Base-by-base conservation (phyloP, 1,284 basidiomycete species). In the Naganishia liquefaciens region DNA sequence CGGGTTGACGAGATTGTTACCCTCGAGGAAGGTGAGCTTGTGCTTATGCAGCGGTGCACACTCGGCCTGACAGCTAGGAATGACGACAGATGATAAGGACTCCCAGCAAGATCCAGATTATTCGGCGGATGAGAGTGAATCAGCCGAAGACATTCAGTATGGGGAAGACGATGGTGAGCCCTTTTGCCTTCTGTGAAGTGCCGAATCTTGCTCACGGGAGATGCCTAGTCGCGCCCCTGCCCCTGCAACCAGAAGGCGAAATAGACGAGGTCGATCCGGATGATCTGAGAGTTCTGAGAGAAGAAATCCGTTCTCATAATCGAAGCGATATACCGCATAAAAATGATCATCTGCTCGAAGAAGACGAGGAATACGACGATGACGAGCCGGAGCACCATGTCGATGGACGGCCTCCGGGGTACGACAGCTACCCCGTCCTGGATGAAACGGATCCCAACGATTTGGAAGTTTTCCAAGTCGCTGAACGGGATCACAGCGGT, bases 401-500 rank as follows among this genome's bases (percentile, higher is more conserved):
- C 19, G 64, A 66, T 44, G 64, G 64, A 17, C 33, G 44, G 3
- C 64, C 64, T 15, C 15, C 50, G 6, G 64, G 64, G 11, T 60
- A 66, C 30, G 64, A 66, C 25, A 39, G 13, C 21, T 60, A 66
- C 37, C 52, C 47, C n/a, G 53, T 62, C 10, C 58, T 62, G 17
- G 64, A 66, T 23, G 64, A 66, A 44, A 66, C 64, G 25, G 49
- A 66, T 27, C 52, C 64, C 13, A 13, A 54, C 4, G 64, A 54
- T n/a, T 27, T 57, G 43, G 52, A 55, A 9, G 33, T 52, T 3
- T 62, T 53, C 27, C 50, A 62, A 19, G 19, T 52, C 13, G 60
- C 51, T 19, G 50, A 62, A 42, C 21, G 51, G 50, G 13, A 51
- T 37, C 50, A 28, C 25, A 19, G 15, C 9, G 60, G 51, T 19